Conservation (phyloP, 768 basidiomycete species). For the Porphyrellus cyaneotinctus region DNA sequence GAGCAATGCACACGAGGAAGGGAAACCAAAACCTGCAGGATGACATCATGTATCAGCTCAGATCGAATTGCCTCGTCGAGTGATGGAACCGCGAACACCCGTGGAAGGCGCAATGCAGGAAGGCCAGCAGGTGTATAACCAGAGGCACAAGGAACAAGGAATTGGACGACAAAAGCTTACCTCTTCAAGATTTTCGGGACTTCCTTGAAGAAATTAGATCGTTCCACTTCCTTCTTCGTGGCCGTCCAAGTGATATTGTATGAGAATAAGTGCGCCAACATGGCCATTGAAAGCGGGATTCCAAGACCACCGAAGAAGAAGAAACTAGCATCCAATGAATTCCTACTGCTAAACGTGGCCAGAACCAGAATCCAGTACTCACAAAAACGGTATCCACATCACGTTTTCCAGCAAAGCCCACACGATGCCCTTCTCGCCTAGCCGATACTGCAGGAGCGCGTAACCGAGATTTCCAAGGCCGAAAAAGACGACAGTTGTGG, state of each 20-base stretch:
- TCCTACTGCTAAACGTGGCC: not conserved
- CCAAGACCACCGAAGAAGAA: slow-evolving; percentile 58
- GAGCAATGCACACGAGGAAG: slow-evolving; percentile 50
- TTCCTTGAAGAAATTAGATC: slow-evolving; percentile 88
- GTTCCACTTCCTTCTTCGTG: slow-evolving; percentile 79
- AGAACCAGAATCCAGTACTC: slow-evolving; percentile 10
- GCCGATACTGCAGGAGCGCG: slow-evolving; percentile 67
- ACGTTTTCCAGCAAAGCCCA: slow-evolving; percentile 26
- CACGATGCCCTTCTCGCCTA: slow-evolving; percentile 40
- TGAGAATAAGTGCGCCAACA: slow-evolving; percentile 53
- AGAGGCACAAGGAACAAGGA: not conserved
- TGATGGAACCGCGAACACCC: not conserved
- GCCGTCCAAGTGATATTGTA: slow-evolving; percentile 58
- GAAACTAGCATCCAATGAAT: slow-evolving; percentile 27
- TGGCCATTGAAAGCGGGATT: slow-evolving; percentile 49
- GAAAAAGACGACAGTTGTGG: slow-evolving; percentile 73
- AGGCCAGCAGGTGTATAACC: not conserved
- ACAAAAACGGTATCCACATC: slow-evolving; percentile 37
- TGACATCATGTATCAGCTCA: slow-evolving; percentile 14
- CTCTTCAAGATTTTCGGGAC: slow-evolving; percentile 72
- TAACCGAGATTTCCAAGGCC: slow-evolving; percentile 70
- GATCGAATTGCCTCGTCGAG: not conserved
- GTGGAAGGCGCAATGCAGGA: not conserved
- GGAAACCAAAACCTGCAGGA: slow-evolving; percentile 31
- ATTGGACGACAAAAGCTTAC: slow-evolving; percentile 12